Evolutionary conservation across 352 stramenopile species (phyloP).

Genomic region (Phytopythium kandeliae): DNA sequence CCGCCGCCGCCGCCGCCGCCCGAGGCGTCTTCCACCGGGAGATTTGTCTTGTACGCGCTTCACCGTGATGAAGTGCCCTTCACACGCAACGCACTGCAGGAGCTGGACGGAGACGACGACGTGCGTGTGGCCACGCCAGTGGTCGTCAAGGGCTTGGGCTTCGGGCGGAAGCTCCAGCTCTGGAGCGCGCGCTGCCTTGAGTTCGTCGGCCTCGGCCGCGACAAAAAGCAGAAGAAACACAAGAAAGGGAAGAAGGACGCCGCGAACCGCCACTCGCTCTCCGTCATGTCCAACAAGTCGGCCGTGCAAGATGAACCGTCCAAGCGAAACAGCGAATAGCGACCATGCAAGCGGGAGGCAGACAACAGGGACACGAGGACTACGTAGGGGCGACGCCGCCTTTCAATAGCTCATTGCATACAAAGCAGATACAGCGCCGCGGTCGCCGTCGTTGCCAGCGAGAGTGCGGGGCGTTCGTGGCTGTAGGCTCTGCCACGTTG

Average conservation of each 20-base stretch:
- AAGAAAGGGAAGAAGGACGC: background rate
- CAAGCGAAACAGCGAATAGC: slow-evolving; percentile 4
- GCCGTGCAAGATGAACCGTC: slow-evolving; percentile 1
- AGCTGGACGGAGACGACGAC: slow-evolving; percentile 23
- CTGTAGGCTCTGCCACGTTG: too few species aligned
- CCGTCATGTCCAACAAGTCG: background rate
- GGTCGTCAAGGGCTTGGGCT: slow-evolving; percentile 45
- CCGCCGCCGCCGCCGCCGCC: too few species aligned
- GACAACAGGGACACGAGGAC: background rate
- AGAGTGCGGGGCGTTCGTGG: too few species aligned
- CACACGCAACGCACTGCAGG: slow-evolving; percentile 32
- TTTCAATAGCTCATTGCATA: background rate
- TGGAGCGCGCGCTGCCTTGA: slow-evolving; percentile 21
- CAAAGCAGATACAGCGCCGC: too few species aligned
- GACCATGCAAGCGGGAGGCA: background rate
- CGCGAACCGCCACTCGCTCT: background rate
- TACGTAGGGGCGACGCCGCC: background rate
- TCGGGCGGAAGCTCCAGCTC: slow-evolving; percentile 20
- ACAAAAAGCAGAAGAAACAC: slow-evolving; percentile 15
- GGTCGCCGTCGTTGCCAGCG: too few species aligned
- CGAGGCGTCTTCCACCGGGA: slow-evolving; percentile 8
- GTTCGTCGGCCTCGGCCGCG: slow-evolving; percentile 14
- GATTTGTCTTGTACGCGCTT: slow-evolving; percentile 46
- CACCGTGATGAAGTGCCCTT: slow-evolving; percentile 66
- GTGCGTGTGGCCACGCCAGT: slow-evolving; percentile 23